Evolutionary conservation across 176 grass and related monocot species (phyloP).

Genomic region (Thalia dealbata): DNA sequence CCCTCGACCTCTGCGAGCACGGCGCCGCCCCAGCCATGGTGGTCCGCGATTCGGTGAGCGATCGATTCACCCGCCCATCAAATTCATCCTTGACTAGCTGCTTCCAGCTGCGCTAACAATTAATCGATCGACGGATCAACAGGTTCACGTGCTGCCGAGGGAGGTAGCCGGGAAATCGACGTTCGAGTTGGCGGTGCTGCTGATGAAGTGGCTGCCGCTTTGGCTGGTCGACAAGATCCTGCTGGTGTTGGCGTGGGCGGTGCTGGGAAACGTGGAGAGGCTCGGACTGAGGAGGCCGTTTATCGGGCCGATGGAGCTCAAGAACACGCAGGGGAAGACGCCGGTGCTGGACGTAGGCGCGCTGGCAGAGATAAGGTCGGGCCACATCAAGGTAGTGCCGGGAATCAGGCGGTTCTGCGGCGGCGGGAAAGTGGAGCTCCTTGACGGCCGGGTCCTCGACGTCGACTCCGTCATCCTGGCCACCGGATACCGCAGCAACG

Average conservation of each 20-base stretch:
- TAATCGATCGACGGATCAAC: neutral
- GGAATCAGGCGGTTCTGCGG: neutral
- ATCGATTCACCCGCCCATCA: too few relatives aligned
- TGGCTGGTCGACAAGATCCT: slow-evolving; percentile 8
- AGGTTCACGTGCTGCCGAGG: slow-evolving; percentile 3
- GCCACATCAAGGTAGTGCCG: neutral
- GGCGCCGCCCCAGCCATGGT: slow-evolving; percentile 1
- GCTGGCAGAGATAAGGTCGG: neutral
- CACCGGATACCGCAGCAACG: slow-evolving; percentile 10
- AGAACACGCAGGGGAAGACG: slow-evolving; percentile 9
- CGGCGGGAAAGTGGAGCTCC: neutral
- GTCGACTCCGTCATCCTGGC: slow-evolving; percentile 1
- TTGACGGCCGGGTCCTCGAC: slow-evolving; percentile 4
- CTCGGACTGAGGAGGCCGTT: neutral
- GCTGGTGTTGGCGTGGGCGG: neutral
- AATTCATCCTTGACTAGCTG: too few relatives aligned
- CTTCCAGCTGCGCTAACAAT: neutral
- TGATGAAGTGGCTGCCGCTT: slow-evolving; percentile 4
- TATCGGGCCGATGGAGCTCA: neutral
- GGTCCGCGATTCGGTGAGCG: neutral
- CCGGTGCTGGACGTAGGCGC: slow-evolving; percentile 6
- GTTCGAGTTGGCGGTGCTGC: slow-evolving; percentile 2
- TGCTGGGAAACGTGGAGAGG: neutral
- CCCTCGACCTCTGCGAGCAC: slow-evolving; percentile 2
- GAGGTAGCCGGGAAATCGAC: neutral